Conservation (phyloP, 768 basidiomycete species). For the Pisolithus marmoratus region DNA sequence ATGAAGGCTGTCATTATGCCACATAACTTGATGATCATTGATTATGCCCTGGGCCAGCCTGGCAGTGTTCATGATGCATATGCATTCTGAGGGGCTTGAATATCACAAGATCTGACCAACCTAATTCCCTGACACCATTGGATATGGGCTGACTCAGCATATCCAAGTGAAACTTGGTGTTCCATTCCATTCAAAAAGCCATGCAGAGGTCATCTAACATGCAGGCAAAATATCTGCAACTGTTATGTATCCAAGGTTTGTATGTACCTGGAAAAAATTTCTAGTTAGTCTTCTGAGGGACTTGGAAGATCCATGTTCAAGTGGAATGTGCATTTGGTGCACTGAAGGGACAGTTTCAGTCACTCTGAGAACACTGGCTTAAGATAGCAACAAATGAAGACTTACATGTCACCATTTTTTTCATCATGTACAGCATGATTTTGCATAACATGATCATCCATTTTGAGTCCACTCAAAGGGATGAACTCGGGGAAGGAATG, state of each 20-base stretch:
- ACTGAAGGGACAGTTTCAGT: not conserved
- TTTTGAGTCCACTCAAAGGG: not conserved
- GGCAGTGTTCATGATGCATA: slow-evolving; percentile 22
- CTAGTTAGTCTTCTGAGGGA: not conserved
- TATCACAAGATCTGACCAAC: not conserved
- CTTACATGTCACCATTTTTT: not conserved
- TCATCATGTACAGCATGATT: not conserved
- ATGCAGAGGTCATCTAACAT: not conserved
- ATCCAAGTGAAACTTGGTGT: not conserved
- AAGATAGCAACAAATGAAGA: not conserved
- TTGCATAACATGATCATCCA: not conserved
- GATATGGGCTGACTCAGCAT: not conserved
- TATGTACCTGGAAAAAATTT: not conserved
- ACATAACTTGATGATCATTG: slow-evolving; percentile 23
- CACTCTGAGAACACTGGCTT: not conserved
- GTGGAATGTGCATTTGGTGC: not conserved
- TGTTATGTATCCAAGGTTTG: not conserved
- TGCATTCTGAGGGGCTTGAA: not conserved
- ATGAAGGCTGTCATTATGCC: slow-evolving; percentile 18
- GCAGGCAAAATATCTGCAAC: slow-evolving; percentile 1
- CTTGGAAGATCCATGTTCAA: not conserved
- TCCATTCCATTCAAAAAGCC: slow-evolving; percentile 10
- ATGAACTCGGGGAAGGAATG: not conserved
- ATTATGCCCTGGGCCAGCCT: slow-evolving; percentile 23
- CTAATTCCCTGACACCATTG: not conserved